Conservation (phyloP, 306 rosid species). For the Canavalia ensiformis region DNA sequence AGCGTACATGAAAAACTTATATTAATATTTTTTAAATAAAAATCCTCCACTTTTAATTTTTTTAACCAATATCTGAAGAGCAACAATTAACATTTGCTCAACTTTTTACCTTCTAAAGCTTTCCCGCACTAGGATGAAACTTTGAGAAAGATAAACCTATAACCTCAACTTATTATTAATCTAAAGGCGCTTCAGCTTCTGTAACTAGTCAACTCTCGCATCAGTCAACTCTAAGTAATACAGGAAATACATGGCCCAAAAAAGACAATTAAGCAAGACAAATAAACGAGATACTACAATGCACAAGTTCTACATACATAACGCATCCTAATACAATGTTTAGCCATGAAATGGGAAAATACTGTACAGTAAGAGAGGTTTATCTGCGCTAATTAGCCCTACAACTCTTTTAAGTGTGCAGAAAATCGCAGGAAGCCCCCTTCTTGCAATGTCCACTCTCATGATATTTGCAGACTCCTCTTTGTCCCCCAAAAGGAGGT, state of each 20-base stretch:
- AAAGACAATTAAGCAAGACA: constrained; percentile 23
- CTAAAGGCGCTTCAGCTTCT: constrained; percentile 20
- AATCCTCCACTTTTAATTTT: too few species aligned
- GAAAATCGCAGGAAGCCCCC: constrained; percentile 85
- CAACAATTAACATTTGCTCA: too few species aligned
- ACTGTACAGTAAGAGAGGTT: constrained; percentile 81
- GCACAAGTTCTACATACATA: constrained; percentile 59
- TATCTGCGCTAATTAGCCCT: constrained; percentile 50
- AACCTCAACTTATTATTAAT: constrained; percentile 28
- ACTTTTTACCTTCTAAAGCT: neutral
- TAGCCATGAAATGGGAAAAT: constrained; percentile 52
- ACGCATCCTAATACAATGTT: constrained; percentile 58
- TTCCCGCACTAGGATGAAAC: neutral
- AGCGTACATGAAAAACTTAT: too few species aligned
- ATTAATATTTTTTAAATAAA: too few species aligned
- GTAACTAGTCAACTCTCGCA: constrained; percentile 37
- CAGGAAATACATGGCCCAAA: constrained; percentile 31
- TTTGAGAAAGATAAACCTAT: neutral
- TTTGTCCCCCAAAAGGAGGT: constrained; percentile 77
- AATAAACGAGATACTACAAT: constrained; percentile 52
- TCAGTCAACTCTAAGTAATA: constrained; percentile 42
- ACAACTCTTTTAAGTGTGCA: constrained; percentile 68
- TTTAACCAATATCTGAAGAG: too few species aligned
- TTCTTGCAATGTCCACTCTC: constrained; percentile 92
- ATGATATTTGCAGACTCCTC: constrained; percentile 80